Evolutionary conservation across 2,329 filamentous ascomycete species (phyloP).

Genomic region (Diaporthe amygdali): DNA sequence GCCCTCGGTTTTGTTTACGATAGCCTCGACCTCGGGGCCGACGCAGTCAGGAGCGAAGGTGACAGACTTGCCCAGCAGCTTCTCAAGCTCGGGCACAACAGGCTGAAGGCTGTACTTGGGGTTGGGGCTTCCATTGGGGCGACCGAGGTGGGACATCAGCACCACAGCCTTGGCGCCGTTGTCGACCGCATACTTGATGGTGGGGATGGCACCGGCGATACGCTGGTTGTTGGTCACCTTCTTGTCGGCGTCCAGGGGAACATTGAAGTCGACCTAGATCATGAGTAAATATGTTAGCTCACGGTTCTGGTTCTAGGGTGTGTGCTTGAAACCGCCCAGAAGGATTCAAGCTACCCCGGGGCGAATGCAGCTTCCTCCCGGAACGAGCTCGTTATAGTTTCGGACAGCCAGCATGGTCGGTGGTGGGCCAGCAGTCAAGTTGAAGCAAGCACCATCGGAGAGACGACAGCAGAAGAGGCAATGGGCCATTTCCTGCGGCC

Average conservation of each 20-base stretch:
- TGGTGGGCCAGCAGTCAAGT: not conserved
- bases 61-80: slow-evolving; percentile 83
- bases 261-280: slow-evolving; percentile 96
- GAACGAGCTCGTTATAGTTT: not conserved
- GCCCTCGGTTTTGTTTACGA: slow-evolving; percentile 80
- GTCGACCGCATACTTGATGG: slow-evolving; percentile 92
- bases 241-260: slow-evolving; percentile 90
- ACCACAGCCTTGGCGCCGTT: slow-evolving; percentile 90
- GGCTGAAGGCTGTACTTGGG: slow-evolving; percentile 94
- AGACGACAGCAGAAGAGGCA: not conserved
- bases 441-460: not conserved
- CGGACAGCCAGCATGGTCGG: not conserved
- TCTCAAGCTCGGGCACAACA: slow-evolving; percentile 89
- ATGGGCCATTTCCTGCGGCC: not conserved
- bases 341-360: not conserved
- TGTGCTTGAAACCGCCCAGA: not conserved
- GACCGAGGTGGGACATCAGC: slow-evolving; percentile 98
- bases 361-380: not conserved
- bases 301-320: not conserved
- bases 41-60: slow-evolving; percentile 91
- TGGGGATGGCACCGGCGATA: slow-evolving; percentile 93
- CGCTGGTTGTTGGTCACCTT: slow-evolving; percentile 98
- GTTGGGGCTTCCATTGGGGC: slow-evolving; percentile 88
- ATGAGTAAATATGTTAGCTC: slow-evolving; percentile 27
- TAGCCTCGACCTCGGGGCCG: slow-evolving; percentile 86